These are phyloP conservation scores for Aspergillus sp. DNA, from an alignment of 2,329 filamentous ascomycete species.

Conservation along the genomic window DNA sequence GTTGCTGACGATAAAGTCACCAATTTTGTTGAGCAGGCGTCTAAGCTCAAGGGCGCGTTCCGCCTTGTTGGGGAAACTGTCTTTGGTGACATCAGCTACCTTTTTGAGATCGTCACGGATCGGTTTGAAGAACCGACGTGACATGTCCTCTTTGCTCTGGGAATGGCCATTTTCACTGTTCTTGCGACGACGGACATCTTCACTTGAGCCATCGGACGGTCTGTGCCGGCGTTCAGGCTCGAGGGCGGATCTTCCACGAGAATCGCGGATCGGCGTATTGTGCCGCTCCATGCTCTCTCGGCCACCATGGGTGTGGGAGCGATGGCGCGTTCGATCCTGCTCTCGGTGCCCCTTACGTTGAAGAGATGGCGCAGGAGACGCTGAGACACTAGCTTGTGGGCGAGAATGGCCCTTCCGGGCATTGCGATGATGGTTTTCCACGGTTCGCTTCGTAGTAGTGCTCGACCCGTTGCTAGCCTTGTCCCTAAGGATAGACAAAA, in stretches of 20 bases:
- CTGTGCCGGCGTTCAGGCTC: constrained; percentile 36
- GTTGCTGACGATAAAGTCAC: constrained; percentile 46
- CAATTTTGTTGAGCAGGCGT: constrained; percentile 45
- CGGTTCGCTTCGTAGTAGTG: constrained; percentile 70
- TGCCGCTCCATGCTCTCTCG: constrained; percentile 46
- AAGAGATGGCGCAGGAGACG: constrained; percentile 46
- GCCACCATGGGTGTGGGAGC: constrained; percentile 40
- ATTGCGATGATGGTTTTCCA: constrained; percentile 93
- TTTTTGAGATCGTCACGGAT: constrained; percentile 44
- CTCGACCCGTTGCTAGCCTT: constrained; percentile 67
- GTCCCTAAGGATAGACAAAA: constrained; percentile 90
- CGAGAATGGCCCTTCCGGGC: constrained; percentile 68
- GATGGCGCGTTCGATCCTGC: constrained; percentile 41
- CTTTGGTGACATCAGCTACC: constrained; percentile 48
- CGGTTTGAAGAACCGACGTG: constrained; percentile 48
- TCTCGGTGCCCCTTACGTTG: constrained; percentile 45
- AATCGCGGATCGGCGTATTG: constrained; percentile 42
- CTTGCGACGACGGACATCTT: constrained; percentile 37
- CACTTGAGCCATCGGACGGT: constrained; percentile 33
- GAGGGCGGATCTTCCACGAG: constrained; percentile 36
- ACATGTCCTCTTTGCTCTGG: constrained; percentile 38
- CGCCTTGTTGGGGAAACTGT: constrained; percentile 44
- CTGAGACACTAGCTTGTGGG: constrained; percentile 41
- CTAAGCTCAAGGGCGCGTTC: constrained; percentile 46
- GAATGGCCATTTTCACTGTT: constrained; percentile 38